Conservation (phyloP, 2,329 filamentous ascomycete species). For the Leptographium flavum region DNA sequence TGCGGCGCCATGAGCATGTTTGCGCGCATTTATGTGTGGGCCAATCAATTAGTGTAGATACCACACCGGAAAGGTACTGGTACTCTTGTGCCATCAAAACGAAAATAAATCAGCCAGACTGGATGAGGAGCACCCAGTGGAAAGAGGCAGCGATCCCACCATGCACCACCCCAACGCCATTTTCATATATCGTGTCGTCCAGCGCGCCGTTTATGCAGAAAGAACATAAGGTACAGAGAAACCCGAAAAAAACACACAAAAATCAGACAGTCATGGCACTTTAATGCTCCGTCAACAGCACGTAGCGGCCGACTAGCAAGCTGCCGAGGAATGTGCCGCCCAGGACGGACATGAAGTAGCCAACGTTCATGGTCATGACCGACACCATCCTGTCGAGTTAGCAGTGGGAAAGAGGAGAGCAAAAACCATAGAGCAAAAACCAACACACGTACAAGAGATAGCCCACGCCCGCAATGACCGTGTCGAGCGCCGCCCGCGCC, state of each 20-base stretch:
- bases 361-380: constrained; percentile 74
- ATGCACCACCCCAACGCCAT: neutral
- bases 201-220: no score
- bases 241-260: neutral
- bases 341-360: constrained; percentile 63
- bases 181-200: neutral
- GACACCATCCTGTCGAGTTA: constrained; percentile 89
- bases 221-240: neutral
- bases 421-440: neutral
- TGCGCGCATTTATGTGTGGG: constrained; percentile 11
- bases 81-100: neutral
- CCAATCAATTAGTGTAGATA: constrained; percentile 4
- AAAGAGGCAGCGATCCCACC: no score
- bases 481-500: constrained; percentile 55
- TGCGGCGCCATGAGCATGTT: constrained; percentile 9
- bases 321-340: constrained; percentile 76
- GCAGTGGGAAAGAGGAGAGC: neutral
- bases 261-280: neutral
- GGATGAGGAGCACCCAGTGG: no score
- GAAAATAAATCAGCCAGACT: no score
- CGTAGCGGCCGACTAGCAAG: constrained; percentile 61
- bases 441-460: constrained; percentile 69
- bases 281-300: constrained; percentile 33
- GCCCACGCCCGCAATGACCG: constrained; percentile 58
- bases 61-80: neutral